Conservation (phyloP, 345 rosid genomes). For the Toxicodendron radicans region DNA sequence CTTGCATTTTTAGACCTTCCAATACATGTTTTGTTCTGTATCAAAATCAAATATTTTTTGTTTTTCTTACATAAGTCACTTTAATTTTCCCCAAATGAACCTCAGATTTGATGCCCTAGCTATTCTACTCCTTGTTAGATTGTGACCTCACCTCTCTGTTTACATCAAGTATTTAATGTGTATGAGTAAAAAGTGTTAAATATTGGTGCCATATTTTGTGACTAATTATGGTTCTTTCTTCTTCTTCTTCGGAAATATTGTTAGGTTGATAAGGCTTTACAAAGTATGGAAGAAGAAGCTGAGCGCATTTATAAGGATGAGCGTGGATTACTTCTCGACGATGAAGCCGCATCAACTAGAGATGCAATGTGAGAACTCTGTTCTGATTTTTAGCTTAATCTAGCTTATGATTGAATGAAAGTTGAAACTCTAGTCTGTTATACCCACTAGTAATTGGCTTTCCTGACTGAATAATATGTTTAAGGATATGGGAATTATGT, state of each 20-base stretch:
- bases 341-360: constrained; percentile 94
- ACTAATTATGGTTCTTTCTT: background rate
- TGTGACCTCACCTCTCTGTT: background rate
- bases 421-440: background rate
- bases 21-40: background rate
- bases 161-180: background rate
- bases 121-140: background rate
- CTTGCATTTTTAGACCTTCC: background rate
- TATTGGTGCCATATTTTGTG: background rate
- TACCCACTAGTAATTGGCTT: background rate
- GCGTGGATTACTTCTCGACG: constrained; percentile 71
- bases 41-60: background rate
- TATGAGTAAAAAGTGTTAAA: background rate
- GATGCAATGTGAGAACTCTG: constrained; percentile 84
- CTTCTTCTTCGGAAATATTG: background rate
- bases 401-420: background rate
- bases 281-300: constrained; percentile 91
- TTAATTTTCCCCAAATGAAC: background rate
- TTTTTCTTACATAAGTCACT: background rate
- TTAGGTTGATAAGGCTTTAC: constrained; percentile 91
- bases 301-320: constrained; percentile 91
- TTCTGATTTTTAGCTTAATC: background rate
- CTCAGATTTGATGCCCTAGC: background rate
- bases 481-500: background rate
- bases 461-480: background rate